phyloP scores from a whole-genome alignment of 2,329 filamentous ascomycete species.

The Monilinia aucupariae region DNA sequence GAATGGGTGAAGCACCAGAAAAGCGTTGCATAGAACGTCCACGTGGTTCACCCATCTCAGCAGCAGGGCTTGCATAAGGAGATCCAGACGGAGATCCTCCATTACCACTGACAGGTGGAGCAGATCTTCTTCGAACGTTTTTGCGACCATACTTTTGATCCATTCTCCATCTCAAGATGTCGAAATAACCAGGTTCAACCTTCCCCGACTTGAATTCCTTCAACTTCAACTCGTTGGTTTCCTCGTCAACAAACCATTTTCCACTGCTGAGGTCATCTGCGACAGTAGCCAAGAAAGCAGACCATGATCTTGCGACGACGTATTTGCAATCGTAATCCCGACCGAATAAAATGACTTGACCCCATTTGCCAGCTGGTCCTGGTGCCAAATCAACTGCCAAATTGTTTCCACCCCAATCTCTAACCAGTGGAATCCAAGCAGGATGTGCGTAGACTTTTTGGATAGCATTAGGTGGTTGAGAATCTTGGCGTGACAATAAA shows the following conservation, averaged over 20 bases:
- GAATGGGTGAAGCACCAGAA: constrained; percentile 56
- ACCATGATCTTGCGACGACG: constrained; percentile 89
- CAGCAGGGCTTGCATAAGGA: constrained; percentile 61
- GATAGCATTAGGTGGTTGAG: constrained; percentile 76
- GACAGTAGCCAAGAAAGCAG: constrained; percentile 74
- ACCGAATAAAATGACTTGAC: constrained; percentile 92
- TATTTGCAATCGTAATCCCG: constrained; percentile 99
- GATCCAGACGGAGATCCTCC: constrained; percentile 45
- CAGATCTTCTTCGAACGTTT: constrained; percentile 49
- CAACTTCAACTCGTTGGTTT: constrained; percentile 83
- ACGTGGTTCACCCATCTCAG: constrained; percentile 55
- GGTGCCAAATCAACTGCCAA: constrained; percentile 89
- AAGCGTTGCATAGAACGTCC: constrained; percentile 69
- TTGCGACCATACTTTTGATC: constrained; percentile 84
- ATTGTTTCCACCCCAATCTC: constrained; percentile 99
- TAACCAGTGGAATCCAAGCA: constrained; percentile 90
- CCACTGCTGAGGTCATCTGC: constrained; percentile 87
- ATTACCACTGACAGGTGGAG: constrained; percentile 32
- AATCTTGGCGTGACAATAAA: constrained; percentile 77
- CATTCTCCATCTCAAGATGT: constrained; percentile 89
- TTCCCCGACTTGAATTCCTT: constrained; percentile 84
- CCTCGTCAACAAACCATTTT: constrained; percentile 90
- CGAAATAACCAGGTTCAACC: constrained; percentile 88
- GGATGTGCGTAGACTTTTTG: constrained; percentile 92
- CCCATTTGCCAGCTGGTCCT: constrained; percentile 85